These are phyloP conservation scores for Platanus orientalis DNA, from an alignment of 164 flowering plant genomes.

Conservation along the genomic window DNA sequence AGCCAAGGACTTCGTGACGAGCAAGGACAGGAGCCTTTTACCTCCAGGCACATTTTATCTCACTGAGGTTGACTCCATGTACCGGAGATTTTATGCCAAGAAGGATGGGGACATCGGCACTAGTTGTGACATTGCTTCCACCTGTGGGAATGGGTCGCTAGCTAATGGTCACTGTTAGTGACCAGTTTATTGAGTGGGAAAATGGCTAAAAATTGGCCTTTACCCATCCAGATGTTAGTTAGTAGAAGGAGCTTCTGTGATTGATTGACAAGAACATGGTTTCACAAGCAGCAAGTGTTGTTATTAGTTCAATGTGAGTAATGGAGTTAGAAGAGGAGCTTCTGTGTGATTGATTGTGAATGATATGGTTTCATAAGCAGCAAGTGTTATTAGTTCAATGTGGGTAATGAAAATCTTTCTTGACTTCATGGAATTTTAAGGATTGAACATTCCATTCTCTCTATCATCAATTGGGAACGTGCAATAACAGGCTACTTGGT, in stretches of 20 bases:
- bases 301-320: too few species aligned
- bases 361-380: constrained; percentile 2
- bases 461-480: too few species aligned
- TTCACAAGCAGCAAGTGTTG: too few species aligned
- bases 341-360: neutral
- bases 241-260: neutral
- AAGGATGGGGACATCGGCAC: constrained; percentile 26
- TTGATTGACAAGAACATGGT: too few species aligned
- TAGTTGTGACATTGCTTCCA: neutral
- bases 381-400: neutral
- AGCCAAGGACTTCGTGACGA: constrained; percentile 80
- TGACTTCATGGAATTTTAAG: too few species aligned
- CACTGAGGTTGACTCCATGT: constrained; percentile 84
- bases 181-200: too few species aligned
- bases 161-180: constrained; percentile 50
- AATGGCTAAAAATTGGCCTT: too few species aligned
- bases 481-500: too few species aligned
- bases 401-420: too few species aligned
- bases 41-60: constrained; percentile 83
- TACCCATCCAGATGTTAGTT: constrained; percentile 3
- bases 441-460: too few species aligned
- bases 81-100: constrained; percentile 82
- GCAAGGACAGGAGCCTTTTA: constrained; percentile 69
- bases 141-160: constrained; percentile 37
- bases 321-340: too few species aligned